A percentile compares a stretch with the other conserved stretches of the same genome.
Evolutionary conservation across 2,329 filamentous ascomycete species (phyloP).

Genomic region (Coniochaeta sp.): DNA sequence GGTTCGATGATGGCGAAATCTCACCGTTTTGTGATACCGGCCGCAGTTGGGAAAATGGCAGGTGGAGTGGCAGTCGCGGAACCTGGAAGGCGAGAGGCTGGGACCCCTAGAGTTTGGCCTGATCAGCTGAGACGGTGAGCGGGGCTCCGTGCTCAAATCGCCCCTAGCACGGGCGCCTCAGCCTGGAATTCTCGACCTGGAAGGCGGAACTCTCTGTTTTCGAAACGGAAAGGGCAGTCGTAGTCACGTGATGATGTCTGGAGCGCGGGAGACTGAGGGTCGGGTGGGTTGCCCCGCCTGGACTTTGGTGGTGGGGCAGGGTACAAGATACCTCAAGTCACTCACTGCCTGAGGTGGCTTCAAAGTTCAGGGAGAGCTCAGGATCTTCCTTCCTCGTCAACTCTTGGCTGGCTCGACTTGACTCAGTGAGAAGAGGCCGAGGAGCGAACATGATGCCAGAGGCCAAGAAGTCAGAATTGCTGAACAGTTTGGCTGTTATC

Average conservation of each 20-base stretch:
- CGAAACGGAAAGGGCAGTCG: background rate
- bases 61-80: no score
- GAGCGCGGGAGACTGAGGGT: no score
- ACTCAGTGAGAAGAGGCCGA: background rate
- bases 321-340: no score
- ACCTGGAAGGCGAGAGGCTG: conserved; percentile 8
- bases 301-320: no score
- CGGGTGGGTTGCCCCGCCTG: no score
- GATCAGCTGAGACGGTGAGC: conserved; percentile 3
- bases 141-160: background rate
- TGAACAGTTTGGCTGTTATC: background rate
- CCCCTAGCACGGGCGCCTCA: background rate
- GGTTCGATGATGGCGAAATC: background rate
- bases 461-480: background rate
- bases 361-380: no score
- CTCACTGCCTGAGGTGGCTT: no score
- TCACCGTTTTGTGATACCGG: conserved; percentile 14
- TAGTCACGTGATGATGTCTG: background rate
- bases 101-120: conserved; percentile 3
- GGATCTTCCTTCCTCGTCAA: no score
- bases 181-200: no score
- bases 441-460: background rate
- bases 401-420: no score
- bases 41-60: conserved; percentile 3
- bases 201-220: no score